A percentile compares a stretch with the other conserved stretches of the same genome.
phyloP scores from a whole-genome alignment of 345 rosid genomes.

The Pistacia atlantica region DNA sequence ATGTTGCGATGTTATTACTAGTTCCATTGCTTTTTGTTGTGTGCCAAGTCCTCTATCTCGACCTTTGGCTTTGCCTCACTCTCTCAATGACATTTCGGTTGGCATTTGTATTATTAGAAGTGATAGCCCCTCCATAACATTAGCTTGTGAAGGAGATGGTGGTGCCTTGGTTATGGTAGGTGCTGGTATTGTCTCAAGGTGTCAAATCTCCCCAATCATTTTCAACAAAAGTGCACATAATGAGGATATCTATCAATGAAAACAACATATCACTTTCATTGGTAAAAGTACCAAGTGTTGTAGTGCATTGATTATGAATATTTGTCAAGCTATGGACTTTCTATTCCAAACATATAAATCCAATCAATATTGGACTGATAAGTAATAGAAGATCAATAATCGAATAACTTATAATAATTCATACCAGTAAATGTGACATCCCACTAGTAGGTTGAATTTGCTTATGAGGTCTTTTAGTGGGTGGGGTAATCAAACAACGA shows the following conservation, averaged over 20 bases:
- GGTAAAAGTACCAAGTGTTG: not conserved
- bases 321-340: conserved; percentile 1
- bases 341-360: not conserved
- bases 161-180: too few relatives aligned
- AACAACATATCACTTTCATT: not conserved
- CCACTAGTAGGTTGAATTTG: conserved; percentile 4
- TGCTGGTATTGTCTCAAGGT: not conserved
- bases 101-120: not conserved
- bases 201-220: conserved; percentile 5
- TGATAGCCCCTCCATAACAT: not conserved
- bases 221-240: not conserved
- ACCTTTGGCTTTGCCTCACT: not conserved
- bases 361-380: not conserved
- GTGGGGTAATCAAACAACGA: conserved; percentile 3
- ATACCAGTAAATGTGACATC: not conserved
- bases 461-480: conserved; percentile 2
- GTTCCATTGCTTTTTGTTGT: too few relatives aligned
- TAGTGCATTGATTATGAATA: not conserved
- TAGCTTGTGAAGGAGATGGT: not conserved
- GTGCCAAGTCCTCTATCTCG: too few relatives aligned
- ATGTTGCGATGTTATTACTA: too few relatives aligned
- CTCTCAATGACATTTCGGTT: not conserved
- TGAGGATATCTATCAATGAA: not conserved
- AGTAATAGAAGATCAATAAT: not conserved
- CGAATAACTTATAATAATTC: not conserved